Percentiles rank a stretch among this genome's conserved stretches.
Conservation (phyloP, 352 stramenopile species). For the Phytopythium delawarense region DNA sequence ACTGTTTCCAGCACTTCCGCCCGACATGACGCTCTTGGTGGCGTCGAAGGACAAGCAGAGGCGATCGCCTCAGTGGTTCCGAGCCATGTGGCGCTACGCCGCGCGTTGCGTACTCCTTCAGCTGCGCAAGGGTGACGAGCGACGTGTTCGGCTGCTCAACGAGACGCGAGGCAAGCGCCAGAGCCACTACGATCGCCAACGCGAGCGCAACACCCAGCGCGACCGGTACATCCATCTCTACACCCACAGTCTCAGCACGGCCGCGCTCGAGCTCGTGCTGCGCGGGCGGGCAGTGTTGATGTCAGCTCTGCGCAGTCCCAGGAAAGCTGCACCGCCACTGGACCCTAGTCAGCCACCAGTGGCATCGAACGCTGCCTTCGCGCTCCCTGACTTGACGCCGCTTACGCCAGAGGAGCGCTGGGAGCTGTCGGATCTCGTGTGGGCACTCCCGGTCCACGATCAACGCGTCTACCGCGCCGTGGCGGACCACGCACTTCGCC, state of each 20-base stretch:
- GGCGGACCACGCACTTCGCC: conserved; percentile 32
- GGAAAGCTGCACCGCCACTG: conserved; percentile 1
- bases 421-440: conserved; percentile 65
- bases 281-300: conserved; percentile 30
- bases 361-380: conserved; percentile 7
- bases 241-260: conserved; percentile 35
- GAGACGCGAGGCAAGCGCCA: neutral
- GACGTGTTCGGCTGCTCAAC: neutral
- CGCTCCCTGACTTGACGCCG: conserved; percentile 22
- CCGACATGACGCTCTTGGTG: conserved; percentile 8
- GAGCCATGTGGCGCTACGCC: conserved; percentile 68
- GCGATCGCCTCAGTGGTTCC: conserved; percentile 42
- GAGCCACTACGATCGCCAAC: conserved; percentile 6
- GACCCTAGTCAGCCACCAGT: neutral
- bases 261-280: conserved; percentile 38
- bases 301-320: conserved; percentile 5
- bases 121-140: conserved; percentile 5
- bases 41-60: conserved; percentile 25
- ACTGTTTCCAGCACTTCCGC: conserved; percentile 33
- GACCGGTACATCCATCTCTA: conserved; percentile 61
- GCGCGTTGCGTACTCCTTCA: conserved; percentile 34
- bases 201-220: conserved; percentile 3
- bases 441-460: conserved; percentile 35
- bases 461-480: conserved; percentile 47
- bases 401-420: conserved; percentile 46